Conservation (phyloP, 225 moss, liverwort and hornwort genomes). For the Pleurozium schreberi region DNA sequence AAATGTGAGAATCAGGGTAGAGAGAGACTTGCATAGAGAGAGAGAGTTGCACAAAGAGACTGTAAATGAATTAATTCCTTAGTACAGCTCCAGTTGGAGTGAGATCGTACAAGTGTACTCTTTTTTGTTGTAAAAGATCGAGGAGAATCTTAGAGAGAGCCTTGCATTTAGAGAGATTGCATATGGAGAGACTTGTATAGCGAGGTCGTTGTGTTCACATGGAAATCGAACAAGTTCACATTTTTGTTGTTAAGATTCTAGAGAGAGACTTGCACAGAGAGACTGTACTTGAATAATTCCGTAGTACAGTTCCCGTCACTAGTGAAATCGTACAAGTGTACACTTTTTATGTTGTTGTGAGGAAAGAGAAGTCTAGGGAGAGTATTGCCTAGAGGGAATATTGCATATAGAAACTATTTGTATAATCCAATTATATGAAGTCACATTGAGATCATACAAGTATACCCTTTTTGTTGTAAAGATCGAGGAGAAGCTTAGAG, state of each 20-base stretch:
- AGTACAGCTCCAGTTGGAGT: background rate
- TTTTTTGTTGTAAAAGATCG: background rate
- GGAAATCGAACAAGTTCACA: background rate
- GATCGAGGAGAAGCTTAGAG: background rate
- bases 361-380: background rate
- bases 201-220: background rate
- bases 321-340: background rate
- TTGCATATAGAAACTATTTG: background rate
- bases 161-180: background rate
- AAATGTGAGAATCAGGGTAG: background rate
- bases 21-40: background rate
- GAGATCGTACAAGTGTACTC: background rate
- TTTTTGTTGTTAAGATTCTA: background rate
- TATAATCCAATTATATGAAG: background rate
- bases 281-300: background rate
- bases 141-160: background rate
- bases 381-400: background rate
- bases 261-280: background rate
- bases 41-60: background rate
- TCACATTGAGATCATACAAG: background rate
- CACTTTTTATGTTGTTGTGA: background rate
- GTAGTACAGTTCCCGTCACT: background rate
- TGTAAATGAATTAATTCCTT: background rate
- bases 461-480: background rate
- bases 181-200: background rate